These are phyloP conservation scores for Fusarium sp. DNA, from an alignment of 2,329 filamentous ascomycete species.

Conservation along the genomic window DNA sequence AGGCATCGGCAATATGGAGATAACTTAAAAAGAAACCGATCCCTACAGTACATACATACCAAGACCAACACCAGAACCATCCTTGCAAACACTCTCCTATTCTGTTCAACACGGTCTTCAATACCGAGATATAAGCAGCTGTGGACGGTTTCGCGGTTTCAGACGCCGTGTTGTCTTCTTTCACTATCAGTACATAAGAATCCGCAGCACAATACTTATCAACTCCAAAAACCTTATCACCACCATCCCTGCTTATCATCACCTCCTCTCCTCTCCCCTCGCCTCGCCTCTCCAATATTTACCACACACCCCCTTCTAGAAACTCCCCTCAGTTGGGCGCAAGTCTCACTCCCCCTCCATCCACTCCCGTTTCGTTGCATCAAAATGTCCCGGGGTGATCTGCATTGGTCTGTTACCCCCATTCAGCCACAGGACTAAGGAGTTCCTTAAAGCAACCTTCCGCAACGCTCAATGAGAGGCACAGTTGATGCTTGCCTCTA, in stretches of 20 bases:
- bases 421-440: conserved; percentile 7
- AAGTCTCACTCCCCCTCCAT: conserved; percentile 22
- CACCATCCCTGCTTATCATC: conserved; percentile 29
- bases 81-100: conserved; percentile 14
- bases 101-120: neutral
- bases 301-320: conserved; percentile 31
- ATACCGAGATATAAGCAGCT: neutral
- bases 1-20: conserved; percentile 2
- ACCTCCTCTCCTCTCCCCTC: neutral
- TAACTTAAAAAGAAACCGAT: conserved; percentile 20
- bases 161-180: conserved; percentile 7
- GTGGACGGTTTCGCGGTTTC: conserved; percentile 24
- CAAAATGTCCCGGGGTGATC: conserved; percentile 22
- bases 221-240: conserved; percentile 31
- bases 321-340: neutral
- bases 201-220: conserved; percentile 13
- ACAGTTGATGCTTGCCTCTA: conserved; percentile 1
- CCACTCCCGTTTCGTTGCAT: conserved; percentile 10
- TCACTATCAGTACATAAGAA: conserved; percentile 17
- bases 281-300: conserved; percentile 10
- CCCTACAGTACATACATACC: conserved; percentile 16
- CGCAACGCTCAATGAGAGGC: conserved; percentile 16
- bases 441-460: conserved; percentile 20
- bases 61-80: conserved; percentile 3
- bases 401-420: conserved; percentile 27